phyloP scores from a whole-genome alignment of 768 basidiomycete genomes.

The Leccinum boreale region DNA sequence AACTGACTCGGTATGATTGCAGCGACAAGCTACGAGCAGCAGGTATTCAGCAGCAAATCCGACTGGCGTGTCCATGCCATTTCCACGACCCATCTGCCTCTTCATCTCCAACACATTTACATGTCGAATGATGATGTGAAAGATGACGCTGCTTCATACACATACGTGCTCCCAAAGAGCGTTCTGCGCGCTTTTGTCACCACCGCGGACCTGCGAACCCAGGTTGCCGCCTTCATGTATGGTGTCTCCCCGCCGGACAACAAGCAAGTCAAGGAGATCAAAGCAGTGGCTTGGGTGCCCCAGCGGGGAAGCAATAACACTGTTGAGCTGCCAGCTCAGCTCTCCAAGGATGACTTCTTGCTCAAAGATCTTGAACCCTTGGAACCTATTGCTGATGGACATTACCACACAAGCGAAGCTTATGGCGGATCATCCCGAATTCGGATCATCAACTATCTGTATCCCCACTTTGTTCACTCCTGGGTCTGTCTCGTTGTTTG shows the following conservation, averaged over 20 bases:
- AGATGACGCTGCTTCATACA: conserved; percentile 92
- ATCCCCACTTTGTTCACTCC: conserved; percentile 95
- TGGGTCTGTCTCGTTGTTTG: conserved; percentile 92
- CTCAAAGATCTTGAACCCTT: conserved; percentile 93
- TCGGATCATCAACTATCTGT: conserved; percentile 91
- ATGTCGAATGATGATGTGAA: conserved; percentile 99
- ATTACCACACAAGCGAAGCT: conserved; percentile 93
- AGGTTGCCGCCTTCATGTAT: conserved; percentile 92
- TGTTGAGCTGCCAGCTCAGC: conserved; percentile 83
- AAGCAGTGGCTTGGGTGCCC: conserved; percentile 96
- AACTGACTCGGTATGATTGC: conserved; percentile 5
- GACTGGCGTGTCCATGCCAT: conserved; percentile 99
- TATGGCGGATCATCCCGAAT: conserved; percentile 96
- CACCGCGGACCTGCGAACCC: conserved; percentile 91
- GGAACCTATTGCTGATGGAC: conserved; percentile 87
- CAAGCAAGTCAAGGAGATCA: conserved; percentile 94
- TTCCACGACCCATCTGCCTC: conserved; percentile 91
- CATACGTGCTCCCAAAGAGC: conserved; percentile 97
- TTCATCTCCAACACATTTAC: conserved; percentile 97
- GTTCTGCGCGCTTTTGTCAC: conserved; percentile 91
- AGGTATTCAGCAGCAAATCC: conserved; percentile 98
- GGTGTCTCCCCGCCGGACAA: conserved; percentile 92
- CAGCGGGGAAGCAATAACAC: conserved; percentile 95
- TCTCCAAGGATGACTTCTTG: conserved; percentile 93
- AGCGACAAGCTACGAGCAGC: conserved; percentile 97